Conservation (phyloP, 805 yeast genomes). For the Spathaspora gorwiae region DNA sequence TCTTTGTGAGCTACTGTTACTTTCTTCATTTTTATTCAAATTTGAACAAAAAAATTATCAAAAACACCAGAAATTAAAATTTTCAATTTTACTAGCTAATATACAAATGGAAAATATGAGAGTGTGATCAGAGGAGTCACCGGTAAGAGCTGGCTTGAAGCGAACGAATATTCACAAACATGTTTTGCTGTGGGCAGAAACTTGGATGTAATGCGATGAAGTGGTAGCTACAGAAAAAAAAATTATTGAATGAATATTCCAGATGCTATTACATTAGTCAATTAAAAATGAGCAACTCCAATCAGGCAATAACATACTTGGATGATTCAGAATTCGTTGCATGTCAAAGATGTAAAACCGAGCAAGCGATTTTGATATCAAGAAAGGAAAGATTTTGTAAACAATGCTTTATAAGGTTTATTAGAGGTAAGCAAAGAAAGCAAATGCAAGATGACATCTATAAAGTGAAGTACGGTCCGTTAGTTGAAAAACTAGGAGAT, state of each 20-base stretch:
- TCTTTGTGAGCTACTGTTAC: too few species aligned
- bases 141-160: too few species aligned
- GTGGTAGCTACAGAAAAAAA: neutral
- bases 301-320: neutral
- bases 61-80: too few species aligned
- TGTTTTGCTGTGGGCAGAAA: too few species aligned
- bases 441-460: slow-evolving; percentile 68
- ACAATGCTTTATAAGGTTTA: slow-evolving; percentile 64
- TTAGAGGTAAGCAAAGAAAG: slow-evolving; percentile 76
- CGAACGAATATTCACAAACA: too few species aligned
- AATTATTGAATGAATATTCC: too few species aligned
- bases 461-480: slow-evolving; percentile 60
- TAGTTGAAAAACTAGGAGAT: slow-evolving; percentile 23
- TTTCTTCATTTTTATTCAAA: too few species aligned
- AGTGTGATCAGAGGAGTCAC: too few species aligned
- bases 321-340: neutral
- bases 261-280: too few species aligned
- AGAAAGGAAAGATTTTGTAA: slow-evolving; percentile 66
- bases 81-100: too few species aligned
- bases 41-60: too few species aligned
- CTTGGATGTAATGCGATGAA: neutral
- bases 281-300: neutral
- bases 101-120: too few species aligned
- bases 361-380: slow-evolving; percentile 40
- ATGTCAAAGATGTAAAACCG: slow-evolving; percentile 51